Base-by-base conservation (phyloP, 306 rosid genomes). In the Quercus parvula region DNA sequence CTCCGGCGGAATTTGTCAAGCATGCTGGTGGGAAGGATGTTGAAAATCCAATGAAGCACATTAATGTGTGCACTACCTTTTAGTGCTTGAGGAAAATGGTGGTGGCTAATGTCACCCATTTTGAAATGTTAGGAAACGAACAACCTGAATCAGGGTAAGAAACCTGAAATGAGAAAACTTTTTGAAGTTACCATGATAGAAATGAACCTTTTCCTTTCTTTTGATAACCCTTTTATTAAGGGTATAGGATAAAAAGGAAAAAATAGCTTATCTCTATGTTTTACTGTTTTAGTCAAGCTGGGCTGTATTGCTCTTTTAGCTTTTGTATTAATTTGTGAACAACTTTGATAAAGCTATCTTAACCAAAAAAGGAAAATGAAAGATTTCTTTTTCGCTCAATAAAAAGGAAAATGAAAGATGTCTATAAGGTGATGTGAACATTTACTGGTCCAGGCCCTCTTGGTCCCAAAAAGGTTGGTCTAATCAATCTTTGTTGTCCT, bases 1-100 rank as follows among this genome's bases (percentile, higher is more conserved):
- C 98, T 18, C 93, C 93, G 0, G 85, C 88, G 0, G 94, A 88
- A 76, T 93, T 93, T n/a, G 87, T 93, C 46, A 85, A 64, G 63
- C 94, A 91, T 64, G 94, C 92, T 2, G 92, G 92, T 5, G 94
- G 91, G 22, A 77, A 7, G 24, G 86, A 85, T 10, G 89, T 85
- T 27, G 82, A 44, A 1, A 86, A 94, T 71, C 95, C 97, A n/a
- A 81, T 91, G 94, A 83, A 75, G 76, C 93, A 76, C 73, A 94
- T 93, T 63, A 75, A 61, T 8, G 84, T 94, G 14, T 79, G 63
- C 79, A 71, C 84, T 22, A 66, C 78, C n/a, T 67, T 62, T 79
- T 15, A 31, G 67, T 62, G 72, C 81, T 20, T 76, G 80, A 82
- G 78, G 76, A 67, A 56, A 62, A 51, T 12, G 70, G 28, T 25